Conservation (phyloP, 2,329 filamentous ascomycete species). For the Trichophyton mentagrophytes region DNA sequence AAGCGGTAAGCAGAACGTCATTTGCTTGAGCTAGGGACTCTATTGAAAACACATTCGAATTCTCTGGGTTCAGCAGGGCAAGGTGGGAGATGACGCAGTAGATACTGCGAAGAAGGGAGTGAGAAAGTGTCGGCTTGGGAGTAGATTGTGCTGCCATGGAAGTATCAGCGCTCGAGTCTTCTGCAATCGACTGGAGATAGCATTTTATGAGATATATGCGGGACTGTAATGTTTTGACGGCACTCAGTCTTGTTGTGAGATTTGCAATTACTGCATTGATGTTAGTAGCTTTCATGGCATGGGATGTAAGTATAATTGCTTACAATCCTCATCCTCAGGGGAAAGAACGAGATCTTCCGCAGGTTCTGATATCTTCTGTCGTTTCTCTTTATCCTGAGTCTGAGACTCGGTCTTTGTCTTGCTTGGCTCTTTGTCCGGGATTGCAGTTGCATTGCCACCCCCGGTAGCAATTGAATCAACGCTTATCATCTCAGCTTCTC, state of each 20-base stretch:
- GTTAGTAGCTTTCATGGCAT: conserved; percentile 3
- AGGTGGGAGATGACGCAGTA: conserved; percentile 74
- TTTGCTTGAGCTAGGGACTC: conserved; percentile 68
- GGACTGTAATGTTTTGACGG: conserved; percentile 81
- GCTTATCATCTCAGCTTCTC: conserved; percentile 94
- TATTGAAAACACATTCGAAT: conserved; percentile 50
- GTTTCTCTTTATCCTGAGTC: conserved; percentile 18
- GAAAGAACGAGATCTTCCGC: conserved; percentile 32
- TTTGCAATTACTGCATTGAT: conserved; percentile 42
- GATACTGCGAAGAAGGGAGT: conserved; percentile 73
- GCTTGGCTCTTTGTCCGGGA: conserved; percentile 24
- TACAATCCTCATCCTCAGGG: conserved; percentile 52
- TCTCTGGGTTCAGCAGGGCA: conserved; percentile 63
- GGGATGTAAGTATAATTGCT: conserved; percentile 14
- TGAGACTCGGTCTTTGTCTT: conserved; percentile 5
- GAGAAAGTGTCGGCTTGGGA: conserved; percentile 33
- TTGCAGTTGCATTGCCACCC: conserved; percentile 63
- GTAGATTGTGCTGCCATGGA: conserved; percentile 21
- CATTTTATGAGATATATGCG: conserved; percentile 57
- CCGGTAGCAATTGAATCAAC: conserved; percentile 85
- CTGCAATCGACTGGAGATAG: conserved; percentile 62
- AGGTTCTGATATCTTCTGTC: conserved; percentile 15
- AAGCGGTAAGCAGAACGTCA: conserved; percentile 64
- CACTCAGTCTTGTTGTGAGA: conserved; percentile 79
- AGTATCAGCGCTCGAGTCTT: conserved; percentile 35